A percentile compares a stretch with the other conserved stretches of the same genome.
These are phyloP conservation scores for Trichocomaceae sp. DNA, from an alignment of 2,329 filamentous ascomycete genomes.

Conservation along the genomic window DNA sequence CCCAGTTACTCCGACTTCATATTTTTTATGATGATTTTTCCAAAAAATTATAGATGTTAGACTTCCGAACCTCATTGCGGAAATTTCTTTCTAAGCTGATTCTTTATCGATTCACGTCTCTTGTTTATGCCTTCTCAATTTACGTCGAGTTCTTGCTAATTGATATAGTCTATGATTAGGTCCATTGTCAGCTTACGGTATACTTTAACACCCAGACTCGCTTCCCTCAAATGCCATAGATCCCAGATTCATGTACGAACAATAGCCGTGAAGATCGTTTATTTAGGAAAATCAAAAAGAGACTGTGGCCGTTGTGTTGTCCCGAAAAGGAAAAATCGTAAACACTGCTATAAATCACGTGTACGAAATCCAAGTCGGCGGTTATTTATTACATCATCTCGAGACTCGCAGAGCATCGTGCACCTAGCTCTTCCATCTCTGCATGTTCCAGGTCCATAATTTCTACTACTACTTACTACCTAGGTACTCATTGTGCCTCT, in stretches of 20 bases:
- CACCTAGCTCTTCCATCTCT: conserved; percentile 29
- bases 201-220: not conserved
- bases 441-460: no score
- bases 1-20: not conserved
- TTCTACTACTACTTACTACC: not conserved
- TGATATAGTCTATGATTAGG: not conserved
- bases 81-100: conserved; percentile 22
- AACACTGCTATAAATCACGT: not conserved
- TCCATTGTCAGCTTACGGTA: not conserved
- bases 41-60: conserved; percentile 44
- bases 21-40: conserved; percentile 33
- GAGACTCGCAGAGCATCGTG: not conserved
- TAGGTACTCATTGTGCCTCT: not conserved
- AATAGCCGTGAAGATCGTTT: not conserved
- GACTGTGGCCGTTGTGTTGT: no score
- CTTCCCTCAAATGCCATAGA: not conserved
- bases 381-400: not conserved
- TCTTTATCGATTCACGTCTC: not conserved
- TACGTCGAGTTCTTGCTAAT: conserved; percentile 14
- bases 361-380: not conserved
- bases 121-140: conserved; percentile 54
- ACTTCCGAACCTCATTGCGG: conserved; percentile 42
- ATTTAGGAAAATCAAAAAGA: not conserved
- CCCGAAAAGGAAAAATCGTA: no score
- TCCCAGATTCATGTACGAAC: not conserved